Base-by-base conservation (phyloP, 1,284 basidiomycete species). In the Fistulina hepatica region DNA sequence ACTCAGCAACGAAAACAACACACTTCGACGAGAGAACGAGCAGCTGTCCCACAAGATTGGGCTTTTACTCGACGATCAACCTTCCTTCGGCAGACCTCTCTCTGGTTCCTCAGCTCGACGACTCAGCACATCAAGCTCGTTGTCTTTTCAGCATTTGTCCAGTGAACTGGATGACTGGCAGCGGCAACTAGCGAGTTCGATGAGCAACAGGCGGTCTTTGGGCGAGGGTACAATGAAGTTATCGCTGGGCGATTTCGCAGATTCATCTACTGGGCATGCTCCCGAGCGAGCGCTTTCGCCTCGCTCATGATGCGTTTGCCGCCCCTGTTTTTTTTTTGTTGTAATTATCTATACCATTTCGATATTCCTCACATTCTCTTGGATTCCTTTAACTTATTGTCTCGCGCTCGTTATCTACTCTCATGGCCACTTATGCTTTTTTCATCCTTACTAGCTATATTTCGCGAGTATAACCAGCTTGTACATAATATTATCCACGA, bases 31-130 rank as follows among this genome's bases (percentile, higher is more conserved):
- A 42, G 88, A 92, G 58, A 88, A 91, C 54, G 80, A 86, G 51
- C 73, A 84, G 51, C 69, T 92, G 37, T 80, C 80, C 17, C 84
- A 86, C 57, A 88, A 88, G 67, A 86, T 90, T 48, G 81, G 77
- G 44, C 66, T 90, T 32, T 65, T 90, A n/a, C 69, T 90, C 36
- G 85, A 86, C 51, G 83, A 90, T 52, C 81, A 84, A 48, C 73
- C 81, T 21, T 63, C 71, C 3, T 85, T 79, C 50, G 71, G 71
- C 23, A 63, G 66, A 36, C 80, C 76, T 21, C 60, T 78, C 41
- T 84, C 80, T 16, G 70, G 68, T 25, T 61, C 73, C 27, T 76
- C 73, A 11, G 73, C 71, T 44, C 71, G 73, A 33, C 75, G 75
- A 30, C 63, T 68, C 33, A 88, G 84, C 53, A 74, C 73, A 42